Conservation (phyloP, 2,329 filamentous ascomycete species). For the Rhinocladiella similis region DNA sequence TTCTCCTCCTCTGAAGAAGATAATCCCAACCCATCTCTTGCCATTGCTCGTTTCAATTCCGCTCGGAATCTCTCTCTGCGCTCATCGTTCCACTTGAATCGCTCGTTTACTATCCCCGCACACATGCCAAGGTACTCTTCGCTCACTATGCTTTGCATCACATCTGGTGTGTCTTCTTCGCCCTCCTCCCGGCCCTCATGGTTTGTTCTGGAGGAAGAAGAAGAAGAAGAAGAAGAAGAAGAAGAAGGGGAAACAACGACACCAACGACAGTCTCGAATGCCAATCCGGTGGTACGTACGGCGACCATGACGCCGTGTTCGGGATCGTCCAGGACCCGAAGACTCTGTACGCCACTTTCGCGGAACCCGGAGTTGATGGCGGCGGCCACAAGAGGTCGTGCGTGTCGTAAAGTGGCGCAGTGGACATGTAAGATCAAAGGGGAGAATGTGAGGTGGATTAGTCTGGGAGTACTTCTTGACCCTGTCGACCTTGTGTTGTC, state of each 20-base stretch:
- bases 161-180: constrained; percentile 30
- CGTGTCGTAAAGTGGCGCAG: constrained; percentile 71
- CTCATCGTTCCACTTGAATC: constrained; percentile 42
- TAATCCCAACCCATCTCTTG: constrained; percentile 11
- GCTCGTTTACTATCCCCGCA: constrained; percentile 68
- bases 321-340: constrained; percentile 54
- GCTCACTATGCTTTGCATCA: constrained; percentile 55
- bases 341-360: constrained; percentile 73
- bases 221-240: not conserved
- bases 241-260: constrained; percentile 30
- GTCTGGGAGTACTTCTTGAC: constrained; percentile 4
- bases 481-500: no score
- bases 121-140: constrained; percentile 68
- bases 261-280: constrained; percentile 79
- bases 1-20: no score
- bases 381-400: constrained; percentile 72
- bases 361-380: constrained; percentile 82
- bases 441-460: constrained; percentile 30
- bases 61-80: constrained; percentile 38
- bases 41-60: constrained; percentile 24
- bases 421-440: constrained; percentile 72
- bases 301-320: constrained; percentile 61
- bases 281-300: constrained; percentile 78
- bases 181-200: constrained; percentile 26
- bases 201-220: constrained; percentile 20